Conservation (phyloP, 768 basidiomycete genomes). For the Boletus barrowsii region DNA sequence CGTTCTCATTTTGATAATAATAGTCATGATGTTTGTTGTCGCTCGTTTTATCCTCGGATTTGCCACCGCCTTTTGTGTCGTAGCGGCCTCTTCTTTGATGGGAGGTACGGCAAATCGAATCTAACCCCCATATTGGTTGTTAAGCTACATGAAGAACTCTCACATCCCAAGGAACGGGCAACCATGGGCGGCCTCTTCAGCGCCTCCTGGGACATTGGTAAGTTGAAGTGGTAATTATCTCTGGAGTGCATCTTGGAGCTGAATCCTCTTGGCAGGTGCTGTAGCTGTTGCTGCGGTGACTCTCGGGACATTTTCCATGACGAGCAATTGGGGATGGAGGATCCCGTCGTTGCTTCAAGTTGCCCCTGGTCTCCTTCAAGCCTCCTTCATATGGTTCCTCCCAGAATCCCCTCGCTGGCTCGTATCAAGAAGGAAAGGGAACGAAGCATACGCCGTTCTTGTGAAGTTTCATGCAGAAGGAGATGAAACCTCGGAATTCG, state of each 20-base stretch:
- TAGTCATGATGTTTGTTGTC: neutral
- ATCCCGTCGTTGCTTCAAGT: slow-evolving; percentile 59
- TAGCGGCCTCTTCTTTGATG: slow-evolving; percentile 19
- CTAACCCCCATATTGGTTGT: neutral
- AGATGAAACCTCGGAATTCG: slow-evolving; percentile 49
- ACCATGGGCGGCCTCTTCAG: slow-evolving; percentile 12
- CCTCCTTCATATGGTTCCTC: slow-evolving; percentile 53
- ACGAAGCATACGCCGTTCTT: slow-evolving; percentile 47
- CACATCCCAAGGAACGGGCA: slow-evolving; percentile 23
- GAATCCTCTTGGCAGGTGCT: slow-evolving; percentile 7
- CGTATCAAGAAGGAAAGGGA: slow-evolving; percentile 50
- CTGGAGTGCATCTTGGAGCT: neutral
- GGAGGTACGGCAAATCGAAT: slow-evolving; percentile 11
- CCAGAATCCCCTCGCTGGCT: slow-evolving; percentile 70
- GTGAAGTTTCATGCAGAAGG: slow-evolving; percentile 64
- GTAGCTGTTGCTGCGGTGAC: slow-evolving; percentile 48
- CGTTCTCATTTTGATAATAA: neutral
- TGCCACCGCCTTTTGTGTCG: neutral
- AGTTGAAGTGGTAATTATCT: neutral
- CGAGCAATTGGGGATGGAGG: slow-evolving; percentile 61
- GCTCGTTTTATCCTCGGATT: slow-evolving; percentile 2
- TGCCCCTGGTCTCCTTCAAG: slow-evolving; percentile 50
- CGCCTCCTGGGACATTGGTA: slow-evolving; percentile 10
- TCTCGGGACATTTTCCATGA: slow-evolving; percentile 61
- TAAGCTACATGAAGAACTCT: slow-evolving; percentile 11